Conservation (phyloP, 1,284 basidiomycete genomes). For the Irpex sp. region DNA sequence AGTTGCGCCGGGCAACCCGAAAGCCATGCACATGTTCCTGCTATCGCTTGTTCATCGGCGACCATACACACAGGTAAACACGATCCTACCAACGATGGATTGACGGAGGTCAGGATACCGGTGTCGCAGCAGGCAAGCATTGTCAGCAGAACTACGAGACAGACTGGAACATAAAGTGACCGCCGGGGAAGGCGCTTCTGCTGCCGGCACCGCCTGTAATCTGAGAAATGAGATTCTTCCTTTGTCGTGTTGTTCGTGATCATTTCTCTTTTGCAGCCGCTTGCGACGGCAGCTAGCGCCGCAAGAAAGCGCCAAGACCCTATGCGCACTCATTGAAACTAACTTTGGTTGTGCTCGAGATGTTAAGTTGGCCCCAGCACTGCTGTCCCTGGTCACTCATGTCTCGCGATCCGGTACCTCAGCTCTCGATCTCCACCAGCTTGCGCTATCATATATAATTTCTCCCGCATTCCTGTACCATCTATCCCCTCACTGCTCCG, state of each 20-base stretch:
- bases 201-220: background rate
- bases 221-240: background rate
- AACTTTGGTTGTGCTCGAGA: background rate
- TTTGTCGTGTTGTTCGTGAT: no score
- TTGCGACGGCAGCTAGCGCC: background rate
- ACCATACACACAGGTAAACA: background rate
- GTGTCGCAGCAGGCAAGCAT: no score
- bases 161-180: no score
- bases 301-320: background rate
- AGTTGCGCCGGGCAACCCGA: background rate
- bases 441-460: background rate
- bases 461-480: background rate
- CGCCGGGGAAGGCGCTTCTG: background rate
- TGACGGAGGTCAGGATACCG: no score
- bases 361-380: background rate
- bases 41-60: background rate
- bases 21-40: background rate
- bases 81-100: no score
- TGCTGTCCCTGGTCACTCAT: background rate
- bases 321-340: background rate
- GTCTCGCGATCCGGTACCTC: slow-evolving; percentile 1
- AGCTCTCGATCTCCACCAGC: background rate
- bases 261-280: no score
- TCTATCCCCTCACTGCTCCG: slow-evolving; percentile 3
- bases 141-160: no score